Evolutionary conservation across 345 rosid species (phyloP).

Genomic region (Citrus sinensis): DVS_A1.0 CM039169.1:25864501-25865000

Average conservation of each 20-base stretch:
- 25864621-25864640: conserved; percentile 10
- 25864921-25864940: not conserved
- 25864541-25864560: not conserved
- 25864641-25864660: not conserved
- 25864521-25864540: not conserved
- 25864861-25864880: too few relatives aligned
- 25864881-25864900: too few relatives aligned
- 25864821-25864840: not conserved
- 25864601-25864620: conserved; percentile 7
- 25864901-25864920: not conserved
- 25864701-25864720: conserved; percentile 21
- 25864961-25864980: not conserved
- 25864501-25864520: not conserved
- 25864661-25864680: conserved; percentile 9
- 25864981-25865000: too few relatives aligned
- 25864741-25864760: not conserved
- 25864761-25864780: not conserved
- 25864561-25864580: conserved; percentile 1
- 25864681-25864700: not conserved
- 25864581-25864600: not conserved
- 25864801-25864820: not conserved
- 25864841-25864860: not conserved
- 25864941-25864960: not conserved
- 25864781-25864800: not conserved
- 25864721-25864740: not conserved